Evolutionary conservation across 2,329 filamentous ascomycete genomes (phyloP).

Genomic region (Amylocarpus encephaloides): DNA sequence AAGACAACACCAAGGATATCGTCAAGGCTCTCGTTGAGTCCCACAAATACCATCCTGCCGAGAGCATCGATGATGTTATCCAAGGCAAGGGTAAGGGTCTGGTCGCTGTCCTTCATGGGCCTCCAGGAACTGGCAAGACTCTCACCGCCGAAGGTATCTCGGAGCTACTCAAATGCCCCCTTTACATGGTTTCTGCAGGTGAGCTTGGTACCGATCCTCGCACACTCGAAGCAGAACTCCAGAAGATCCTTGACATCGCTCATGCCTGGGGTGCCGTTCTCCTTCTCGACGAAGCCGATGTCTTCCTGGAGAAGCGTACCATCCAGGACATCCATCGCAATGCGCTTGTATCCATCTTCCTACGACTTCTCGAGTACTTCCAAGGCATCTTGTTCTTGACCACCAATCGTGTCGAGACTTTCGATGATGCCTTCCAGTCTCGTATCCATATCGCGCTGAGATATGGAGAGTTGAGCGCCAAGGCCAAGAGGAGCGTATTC

Average conservation of each 20-base stretch:
- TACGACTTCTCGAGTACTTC: conserved; percentile 84
- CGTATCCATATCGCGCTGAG: conserved; percentile 80
- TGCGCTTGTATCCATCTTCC: conserved; percentile 78
- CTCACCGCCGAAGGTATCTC: conserved; percentile 82
- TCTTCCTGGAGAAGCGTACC: conserved; percentile 75
- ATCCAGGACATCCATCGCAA: conserved; percentile 82
- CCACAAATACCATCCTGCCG: conserved; percentile 73
- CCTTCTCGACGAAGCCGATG: too few species aligned
- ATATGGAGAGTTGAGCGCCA: conserved; percentile 66
- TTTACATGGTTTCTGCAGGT: conserved; percentile 78
- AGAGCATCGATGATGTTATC: conserved; percentile 77
- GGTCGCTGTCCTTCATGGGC: conserved; percentile 74
- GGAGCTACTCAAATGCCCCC: conserved; percentile 71
- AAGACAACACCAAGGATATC: conserved; percentile 53
- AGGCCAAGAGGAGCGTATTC: conserved; percentile 75
- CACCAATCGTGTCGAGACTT: conserved; percentile 80
- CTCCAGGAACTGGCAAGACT: conserved; percentile 83
- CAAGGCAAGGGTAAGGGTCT: conserved; percentile 82
- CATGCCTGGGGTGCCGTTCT: conserved; percentile 82
- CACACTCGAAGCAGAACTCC: conserved; percentile 67
- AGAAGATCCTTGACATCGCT: conserved; percentile 79
- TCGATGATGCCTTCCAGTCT: conserved; percentile 85
- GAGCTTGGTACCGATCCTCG: conserved; percentile 75
- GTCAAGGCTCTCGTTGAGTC: conserved; percentile 78
- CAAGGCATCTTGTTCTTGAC: conserved; percentile 87